Base-by-base conservation (phyloP, 192 early-diverging fungal genomes). In the Coemansia sp. region DNA sequence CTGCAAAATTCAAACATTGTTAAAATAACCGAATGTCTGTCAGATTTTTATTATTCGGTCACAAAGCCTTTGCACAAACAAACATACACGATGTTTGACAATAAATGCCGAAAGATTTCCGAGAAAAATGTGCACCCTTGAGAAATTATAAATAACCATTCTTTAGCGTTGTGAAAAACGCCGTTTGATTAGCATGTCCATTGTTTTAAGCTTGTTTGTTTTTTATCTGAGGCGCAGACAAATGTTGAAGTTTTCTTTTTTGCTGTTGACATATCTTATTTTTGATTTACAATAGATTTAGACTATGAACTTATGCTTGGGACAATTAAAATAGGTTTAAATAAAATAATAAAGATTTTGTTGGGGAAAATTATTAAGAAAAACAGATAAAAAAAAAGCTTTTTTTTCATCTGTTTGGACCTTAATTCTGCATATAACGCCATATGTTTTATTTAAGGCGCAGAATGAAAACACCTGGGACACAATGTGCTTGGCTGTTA, bases 41-140 rank as follows among this genome's bases (percentile, higher is more conserved):
- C 7, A 25, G 22, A 1, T 25, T 12, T 45, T 45, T 12, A 8
- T 16, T 45, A 45, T 45, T 45, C 42, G 7, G 42, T 4, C 12
- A 12, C 3, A 16, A 45, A 16, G 10, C 42, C 12, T 3, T 45
- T 45, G 42, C 42, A 45, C 1, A 45, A 45, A 45, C 10, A 16
- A 45, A 8, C 11, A 45, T 45, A 12, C 42, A 45, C 3, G 7
- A 4, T 54, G 16, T 54, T 54, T 54, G 28, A 54, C 25, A 22
- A 22, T 7, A 22, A 54, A 59, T 40, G 14, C 42, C 42, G 14
- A 28, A 6, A 38, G 33, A 38, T 54, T 22, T 29, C 20, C 51
- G 28, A 10, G 51, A 54, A 22, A 54, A 54, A 29, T 25, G 28
- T 54, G 51, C 28, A 22, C 51, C 51, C 51, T 54, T 54, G 22